Conservation (phyloP, 1,284 basidiomycete species). For the Tilletia caries region DNA sequence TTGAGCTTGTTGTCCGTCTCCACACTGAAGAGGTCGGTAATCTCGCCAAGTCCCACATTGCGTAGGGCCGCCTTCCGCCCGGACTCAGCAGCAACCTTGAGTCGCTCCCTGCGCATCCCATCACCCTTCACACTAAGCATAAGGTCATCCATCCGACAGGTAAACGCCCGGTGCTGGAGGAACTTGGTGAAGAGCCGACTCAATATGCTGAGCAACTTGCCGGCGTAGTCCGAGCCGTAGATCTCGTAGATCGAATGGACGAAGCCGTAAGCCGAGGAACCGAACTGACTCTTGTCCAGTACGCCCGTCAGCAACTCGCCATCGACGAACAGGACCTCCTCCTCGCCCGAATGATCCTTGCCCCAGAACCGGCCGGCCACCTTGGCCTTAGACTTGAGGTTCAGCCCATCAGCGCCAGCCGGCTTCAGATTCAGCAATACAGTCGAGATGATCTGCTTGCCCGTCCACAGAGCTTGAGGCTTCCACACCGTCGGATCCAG, state of each 20-base stretch:
- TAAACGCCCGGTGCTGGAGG: conserved; percentile 93
- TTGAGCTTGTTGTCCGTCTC: conserved; percentile 60
- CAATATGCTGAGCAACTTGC: conserved; percentile 85
- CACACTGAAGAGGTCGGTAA: conserved; percentile 36
- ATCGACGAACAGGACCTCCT: conserved; percentile 83
- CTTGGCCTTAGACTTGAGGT: conserved; percentile 81
- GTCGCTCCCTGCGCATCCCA: conserved; percentile 65
- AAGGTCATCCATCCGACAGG: conserved; percentile 98
- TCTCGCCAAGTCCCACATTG: conserved; percentile 59
- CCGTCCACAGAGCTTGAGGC: conserved; percentile 88
- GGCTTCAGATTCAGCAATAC: conserved; percentile 77
- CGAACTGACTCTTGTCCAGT: conserved; percentile 95
- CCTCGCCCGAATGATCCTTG: conserved; percentile 63
- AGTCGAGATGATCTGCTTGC: conserved; percentile 81
- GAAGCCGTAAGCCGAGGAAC: conserved; percentile 90
- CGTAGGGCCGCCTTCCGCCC: conserved; percentile 80
- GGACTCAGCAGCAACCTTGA: conserved; percentile 68
- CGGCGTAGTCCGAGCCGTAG: conserved; percentile 87
- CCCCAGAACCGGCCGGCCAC: conserved; percentile 76
- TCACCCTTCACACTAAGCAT: conserved; percentile 82
- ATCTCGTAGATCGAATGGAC: conserved; percentile 98
- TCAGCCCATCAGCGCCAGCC: conserved; percentile 72
- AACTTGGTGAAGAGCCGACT: conserved; percentile 95
- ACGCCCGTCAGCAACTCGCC: conserved; percentile 90
- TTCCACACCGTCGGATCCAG: conserved; percentile 89